These are phyloP conservation scores for Aspergillus costaricaensis DNA, from an alignment of 2,329 filamentous ascomycete species.

Conservation along the genomic window DNA sequence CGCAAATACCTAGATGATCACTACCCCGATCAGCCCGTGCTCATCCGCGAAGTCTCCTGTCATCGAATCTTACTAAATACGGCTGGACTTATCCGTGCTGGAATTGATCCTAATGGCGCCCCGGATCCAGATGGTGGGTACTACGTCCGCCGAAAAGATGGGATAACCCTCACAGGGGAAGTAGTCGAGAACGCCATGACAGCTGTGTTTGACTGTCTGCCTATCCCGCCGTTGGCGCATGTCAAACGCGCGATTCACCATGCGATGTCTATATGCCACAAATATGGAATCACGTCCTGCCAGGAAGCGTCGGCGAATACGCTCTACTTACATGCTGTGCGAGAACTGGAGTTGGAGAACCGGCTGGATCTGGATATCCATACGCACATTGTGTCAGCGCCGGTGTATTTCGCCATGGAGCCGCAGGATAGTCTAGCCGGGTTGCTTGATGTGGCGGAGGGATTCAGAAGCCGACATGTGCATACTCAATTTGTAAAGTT, in stretches of 20 bases:
- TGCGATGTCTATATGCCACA: conserved; percentile 27
- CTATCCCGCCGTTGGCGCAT: conserved; percentile 24
- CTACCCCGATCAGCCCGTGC: conserved; percentile 34
- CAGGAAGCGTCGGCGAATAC: conserved; percentile 37
- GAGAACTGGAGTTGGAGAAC: conserved; percentile 29
- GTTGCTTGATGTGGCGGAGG: conserved; percentile 28
- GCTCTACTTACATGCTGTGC: conserved; percentile 26
- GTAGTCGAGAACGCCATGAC: conserved; percentile 29
- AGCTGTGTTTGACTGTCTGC: conserved; percentile 24
- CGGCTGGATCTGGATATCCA: conserved; percentile 28
- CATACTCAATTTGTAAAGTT: conserved; percentile 39
- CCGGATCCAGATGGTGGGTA: conserved; percentile 25
- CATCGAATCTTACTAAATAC: conserved; percentile 34
- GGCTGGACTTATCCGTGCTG: conserved; percentile 25
- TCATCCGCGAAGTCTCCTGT: conserved; percentile 31
- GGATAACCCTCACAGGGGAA: conserved; percentile 31
- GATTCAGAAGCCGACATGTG: conserved; percentile 30
- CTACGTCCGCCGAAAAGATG: conserved; percentile 29
- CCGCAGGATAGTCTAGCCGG: conserved; percentile 18
- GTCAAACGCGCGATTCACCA: conserved; percentile 27
- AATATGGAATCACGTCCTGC: conserved; percentile 33
- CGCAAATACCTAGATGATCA: conserved; percentile 26
- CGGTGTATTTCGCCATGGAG: conserved; percentile 28
- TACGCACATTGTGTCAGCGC: conserved; percentile 28
- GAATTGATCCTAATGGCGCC: conserved; percentile 25